These are phyloP conservation scores for Dissophora ornata DNA, from an alignment of 192 early-diverging fungal genomes.

Conservation along the genomic window DNA sequence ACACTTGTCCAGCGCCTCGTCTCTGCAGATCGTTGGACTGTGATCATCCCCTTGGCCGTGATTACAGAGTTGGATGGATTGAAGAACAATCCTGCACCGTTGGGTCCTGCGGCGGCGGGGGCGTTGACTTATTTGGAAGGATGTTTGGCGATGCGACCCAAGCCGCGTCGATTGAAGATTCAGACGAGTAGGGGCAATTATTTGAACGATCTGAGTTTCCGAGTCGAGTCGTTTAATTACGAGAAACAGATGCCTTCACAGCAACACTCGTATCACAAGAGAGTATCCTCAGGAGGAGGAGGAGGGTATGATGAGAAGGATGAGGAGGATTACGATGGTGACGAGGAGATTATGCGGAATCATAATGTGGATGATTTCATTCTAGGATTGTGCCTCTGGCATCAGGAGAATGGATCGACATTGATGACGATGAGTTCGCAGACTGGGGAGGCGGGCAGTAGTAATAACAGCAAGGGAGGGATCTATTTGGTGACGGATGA, in stretches of 20 bases:
- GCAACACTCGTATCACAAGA: conserved; percentile 15
- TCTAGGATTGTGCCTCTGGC: conserved; percentile 66
- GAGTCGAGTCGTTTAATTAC: conserved; percentile 63
- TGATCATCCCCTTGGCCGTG: conserved; percentile 66
- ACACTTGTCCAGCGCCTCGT: conserved; percentile 57
- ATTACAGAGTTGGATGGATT: conserved; percentile 70
- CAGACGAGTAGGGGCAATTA: conserved; percentile 70
- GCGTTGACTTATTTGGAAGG: conserved; percentile 62
- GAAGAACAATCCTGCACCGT: conserved; percentile 57
- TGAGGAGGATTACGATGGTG: conserved; percentile 48
- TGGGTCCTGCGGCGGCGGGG: conserved; percentile 59
- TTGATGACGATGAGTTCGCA: neutral
- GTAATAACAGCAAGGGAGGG: neutral
- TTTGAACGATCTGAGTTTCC: conserved; percentile 63
- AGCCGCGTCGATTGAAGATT: conserved; percentile 57
- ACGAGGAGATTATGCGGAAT: conserved; percentile 62
- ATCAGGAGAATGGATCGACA: conserved; percentile 33
- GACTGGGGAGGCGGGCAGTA: neutral
- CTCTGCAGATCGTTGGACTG: conserved; percentile 56
- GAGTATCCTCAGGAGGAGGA: conserved; percentile 20
- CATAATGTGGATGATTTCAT: conserved; percentile 71
- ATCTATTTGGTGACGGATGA: conserved; percentile 66
- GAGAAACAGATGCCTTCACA: conserved; percentile 43
- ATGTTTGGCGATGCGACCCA: conserved; percentile 42
- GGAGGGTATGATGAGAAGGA: conserved; percentile 12